Percentiles rank a stretch among this genome's conserved stretches.
Evolutionary conservation across 1,284 basidiomycete species (phyloP).

Genomic region (Ceratorhiza oryzae-sativae): DNA sequence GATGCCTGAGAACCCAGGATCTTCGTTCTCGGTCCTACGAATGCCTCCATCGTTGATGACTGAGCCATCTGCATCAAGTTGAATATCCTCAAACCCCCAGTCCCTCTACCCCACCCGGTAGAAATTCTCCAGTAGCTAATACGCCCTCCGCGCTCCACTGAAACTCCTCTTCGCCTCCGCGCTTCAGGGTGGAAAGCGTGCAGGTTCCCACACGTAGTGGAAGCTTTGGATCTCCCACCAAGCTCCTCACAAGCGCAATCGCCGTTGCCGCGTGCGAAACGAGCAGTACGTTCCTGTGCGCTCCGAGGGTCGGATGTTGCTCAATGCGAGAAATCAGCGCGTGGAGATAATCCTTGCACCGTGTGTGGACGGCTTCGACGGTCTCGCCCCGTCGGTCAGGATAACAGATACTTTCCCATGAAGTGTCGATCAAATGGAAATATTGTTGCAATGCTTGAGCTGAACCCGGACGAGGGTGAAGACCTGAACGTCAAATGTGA

Average conservation of each 20-base stretch:
- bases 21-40: constrained; percentile 66
- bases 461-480: constrained; percentile 72
- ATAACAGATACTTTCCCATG: constrained; percentile 70
- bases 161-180: constrained; percentile 43
- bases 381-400: constrained; percentile 77
- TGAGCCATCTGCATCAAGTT: constrained; percentile 58
- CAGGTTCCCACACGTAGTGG: constrained; percentile 73
- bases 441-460: constrained; percentile 60
- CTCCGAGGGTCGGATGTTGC: constrained; percentile 52
- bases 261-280: constrained; percentile 82
- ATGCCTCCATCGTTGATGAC: constrained; percentile 68
- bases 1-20: constrained; percentile 31
- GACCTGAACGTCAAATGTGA: constrained; percentile 47
- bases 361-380: constrained; percentile 67
- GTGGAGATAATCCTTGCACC: constrained; percentile 61
- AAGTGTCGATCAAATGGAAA: constrained; percentile 65
- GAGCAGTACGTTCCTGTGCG: constrained; percentile 65
- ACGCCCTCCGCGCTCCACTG: constrained; percentile 51
- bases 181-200: constrained; percentile 63
- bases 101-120: constrained; percentile 70
- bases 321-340: constrained; percentile 57
- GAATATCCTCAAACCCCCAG: constrained; percentile 81
- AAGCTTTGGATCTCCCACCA: constrained; percentile 59
- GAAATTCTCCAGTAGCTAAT: constrained; percentile 64
- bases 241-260: constrained; percentile 70